Evolutionary conservation across 192 early-diverging fungal genomes (phyloP), one percentile per base, ranked within the genome.

Genomic region (Mortierella claussenii): DNA sequence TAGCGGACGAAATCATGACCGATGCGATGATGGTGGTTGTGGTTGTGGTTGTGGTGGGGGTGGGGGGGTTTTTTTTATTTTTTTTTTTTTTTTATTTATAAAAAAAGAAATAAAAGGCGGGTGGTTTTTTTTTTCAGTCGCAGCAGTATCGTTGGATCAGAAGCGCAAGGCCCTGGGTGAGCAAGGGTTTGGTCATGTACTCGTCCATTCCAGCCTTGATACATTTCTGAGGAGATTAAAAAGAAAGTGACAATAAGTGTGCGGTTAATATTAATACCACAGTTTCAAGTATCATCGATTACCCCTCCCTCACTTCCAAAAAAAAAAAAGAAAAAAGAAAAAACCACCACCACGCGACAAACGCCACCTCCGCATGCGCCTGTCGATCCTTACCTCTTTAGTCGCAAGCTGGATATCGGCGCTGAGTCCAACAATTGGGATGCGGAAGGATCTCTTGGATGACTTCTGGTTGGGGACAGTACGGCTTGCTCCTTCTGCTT

Each of bases 381-480:
- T n/a, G n/a, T n/a, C n/a, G n/a, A n/a, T n/a, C n/a, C n/a, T 65
- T 56, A 76, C 73, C 73, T 76, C 73, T 27, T 76, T 76, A 17
- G 73, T 76, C 5, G 64, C 20, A 30, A 40, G 59, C 20, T 76
- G 73, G 31, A 76, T 76, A 57, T 76, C 73, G 13, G 73, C 73
- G 11, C 73, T 76, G 58, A 76, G 36, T 21, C 73, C 73, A 24
- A 76, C 65, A 28, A 76, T 76, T 3, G 73, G 73, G 30, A 76
- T 65, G 3, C 70, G 54, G 23, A 30, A 31, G 15, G 43, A 4
- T 45, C 40, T 17, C 17, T 17, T 42, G 17, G 10, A 11, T 42
- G 40, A 42, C 40, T 46, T 15, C 23, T 36, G 10, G 27, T 32
- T 13, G 23, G 13, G 28, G 18, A 17, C 0, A 26, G 18, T 26